Evolutionary conservation across 2,329 filamentous ascomycete genomes (phyloP).

Genomic region (Penicillium aurantiogriseum): DNA sequence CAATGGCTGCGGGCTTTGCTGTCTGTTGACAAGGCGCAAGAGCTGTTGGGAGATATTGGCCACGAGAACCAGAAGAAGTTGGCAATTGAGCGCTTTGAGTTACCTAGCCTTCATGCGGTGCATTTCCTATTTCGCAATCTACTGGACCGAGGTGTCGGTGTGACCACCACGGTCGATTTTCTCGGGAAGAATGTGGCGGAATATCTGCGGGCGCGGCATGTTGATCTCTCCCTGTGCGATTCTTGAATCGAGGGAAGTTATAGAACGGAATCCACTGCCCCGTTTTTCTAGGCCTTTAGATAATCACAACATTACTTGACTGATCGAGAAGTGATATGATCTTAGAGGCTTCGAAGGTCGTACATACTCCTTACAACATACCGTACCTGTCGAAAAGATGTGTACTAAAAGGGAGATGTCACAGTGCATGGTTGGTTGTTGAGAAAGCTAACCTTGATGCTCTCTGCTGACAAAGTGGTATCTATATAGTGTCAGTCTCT

Average conservation of each 20-base stretch:
- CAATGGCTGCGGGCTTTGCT: conserved; percentile 39
- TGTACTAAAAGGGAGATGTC: no score
- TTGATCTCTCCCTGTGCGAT: conserved; percentile 37
- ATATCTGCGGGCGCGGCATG: conserved; percentile 36
- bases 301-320: background rate
- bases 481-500: no score
- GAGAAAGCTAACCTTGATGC: no score
- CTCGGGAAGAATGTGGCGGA: conserved; percentile 44
- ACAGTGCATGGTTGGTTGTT: no score
- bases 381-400: no score
- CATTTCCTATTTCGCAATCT: conserved; percentile 43
- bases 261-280: conserved; percentile 2
- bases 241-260: conserved; percentile 31
- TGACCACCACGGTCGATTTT: conserved; percentile 38
- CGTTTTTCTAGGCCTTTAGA: background rate
- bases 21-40: conserved; percentile 17
- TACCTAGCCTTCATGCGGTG: conserved; percentile 43
- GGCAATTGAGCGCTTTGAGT: conserved; percentile 48
- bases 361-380: no score
- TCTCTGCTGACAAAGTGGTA: no score
- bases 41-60: conserved; percentile 20
- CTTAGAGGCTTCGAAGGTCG: no score
- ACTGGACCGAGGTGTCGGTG: conserved; percentile 38
- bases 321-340: no score
- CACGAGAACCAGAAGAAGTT: conserved; percentile 7